Percentiles rank a stretch among this genome's conserved stretches.
phyloP scores from a whole-genome alignment of 2,329 filamentous ascomycete genomes.

The Fusarium equiseti region DNA sequence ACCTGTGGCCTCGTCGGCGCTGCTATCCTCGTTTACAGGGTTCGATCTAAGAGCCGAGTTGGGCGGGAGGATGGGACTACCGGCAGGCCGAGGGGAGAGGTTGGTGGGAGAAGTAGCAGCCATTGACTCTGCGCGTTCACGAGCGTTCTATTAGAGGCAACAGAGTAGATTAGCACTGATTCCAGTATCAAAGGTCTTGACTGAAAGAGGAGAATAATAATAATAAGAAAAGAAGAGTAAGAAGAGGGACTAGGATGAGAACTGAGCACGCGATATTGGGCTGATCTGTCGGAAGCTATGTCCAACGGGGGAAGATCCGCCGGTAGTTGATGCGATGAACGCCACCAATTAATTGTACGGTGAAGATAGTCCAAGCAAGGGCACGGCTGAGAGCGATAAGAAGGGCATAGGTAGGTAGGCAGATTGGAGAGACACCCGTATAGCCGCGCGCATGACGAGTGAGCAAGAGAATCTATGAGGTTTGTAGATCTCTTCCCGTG shows the following conservation, averaged over 20 bases:
- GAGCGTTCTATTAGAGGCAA: conserved; percentile 52
- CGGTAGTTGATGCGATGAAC: conserved; percentile 19
- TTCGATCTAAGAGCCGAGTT: conserved; percentile 34
- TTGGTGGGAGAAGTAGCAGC: conserved; percentile 41
- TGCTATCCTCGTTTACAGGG: conserved; percentile 42
- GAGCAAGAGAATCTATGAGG: neutral
- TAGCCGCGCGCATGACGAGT: neutral
- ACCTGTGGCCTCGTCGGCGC: conserved; percentile 58
- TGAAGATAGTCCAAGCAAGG: neutral
- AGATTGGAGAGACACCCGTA: neutral
- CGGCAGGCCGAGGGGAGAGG: conserved; percentile 24
- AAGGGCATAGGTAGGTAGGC: neutral
- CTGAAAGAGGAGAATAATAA: neutral
- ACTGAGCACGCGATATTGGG: conserved; percentile 37
- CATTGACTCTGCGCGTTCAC: conserved; percentile 59
- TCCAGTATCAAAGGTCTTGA: neutral
- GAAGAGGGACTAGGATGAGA: conserved; percentile 3
- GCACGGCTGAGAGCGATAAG: neutral
- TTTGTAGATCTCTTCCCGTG: neutral
- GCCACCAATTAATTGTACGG: conserved; percentile 24
- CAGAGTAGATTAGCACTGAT: conserved; percentile 20
- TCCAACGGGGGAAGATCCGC: conserved; percentile 27
- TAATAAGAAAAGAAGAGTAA: neutral
- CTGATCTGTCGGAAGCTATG: conserved; percentile 35
- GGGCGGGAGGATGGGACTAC: conserved; percentile 36